Evolutionary conservation across 148 eudicot species (phyloP).

Genomic region (Fallopia convolvulus): DNA sequence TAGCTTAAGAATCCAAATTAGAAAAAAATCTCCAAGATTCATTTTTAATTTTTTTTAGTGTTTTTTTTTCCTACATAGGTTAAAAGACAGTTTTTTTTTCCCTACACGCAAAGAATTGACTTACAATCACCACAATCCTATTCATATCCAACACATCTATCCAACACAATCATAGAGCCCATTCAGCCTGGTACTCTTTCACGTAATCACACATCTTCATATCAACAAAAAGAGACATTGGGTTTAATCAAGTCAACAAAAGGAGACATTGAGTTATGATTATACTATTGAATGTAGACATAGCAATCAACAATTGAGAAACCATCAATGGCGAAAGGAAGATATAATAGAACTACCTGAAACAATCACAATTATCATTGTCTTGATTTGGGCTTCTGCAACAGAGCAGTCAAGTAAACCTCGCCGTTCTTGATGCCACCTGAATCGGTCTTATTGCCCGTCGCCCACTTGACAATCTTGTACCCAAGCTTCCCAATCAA

Average conservation of each 20-base stretch:
- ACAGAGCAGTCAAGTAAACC: constrained; percentile 78
- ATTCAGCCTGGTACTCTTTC: not conserved
- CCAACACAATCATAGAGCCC: not conserved
- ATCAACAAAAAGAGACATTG: too few species aligned
- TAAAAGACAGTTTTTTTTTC: too few species aligned
- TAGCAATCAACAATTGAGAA: not conserved
- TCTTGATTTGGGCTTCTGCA: constrained; percentile 79
- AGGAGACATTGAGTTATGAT: not conserved
- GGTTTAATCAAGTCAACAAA: not conserved
- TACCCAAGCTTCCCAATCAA: constrained; percentile 67
- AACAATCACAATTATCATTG: constrained; percentile 18
- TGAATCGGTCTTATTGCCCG: constrained; percentile 53
- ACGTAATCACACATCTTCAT: not conserved
- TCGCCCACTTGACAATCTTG: constrained; percentile 90
- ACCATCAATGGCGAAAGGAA: not conserved
- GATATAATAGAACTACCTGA: not conserved
- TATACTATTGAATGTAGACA: not conserved
- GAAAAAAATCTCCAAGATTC: too few species aligned
- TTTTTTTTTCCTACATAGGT: too few species aligned
- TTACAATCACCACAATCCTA: not conserved
- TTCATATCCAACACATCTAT: not conserved
- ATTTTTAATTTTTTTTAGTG: too few species aligned
- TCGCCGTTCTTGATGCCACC: constrained; percentile 44
- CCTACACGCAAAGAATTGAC: too few species aligned
- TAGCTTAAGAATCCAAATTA: too few species aligned